Evolutionary conservation across 257 asterid species (phyloP).

Genomic region (Echites panduratus): DNA sequence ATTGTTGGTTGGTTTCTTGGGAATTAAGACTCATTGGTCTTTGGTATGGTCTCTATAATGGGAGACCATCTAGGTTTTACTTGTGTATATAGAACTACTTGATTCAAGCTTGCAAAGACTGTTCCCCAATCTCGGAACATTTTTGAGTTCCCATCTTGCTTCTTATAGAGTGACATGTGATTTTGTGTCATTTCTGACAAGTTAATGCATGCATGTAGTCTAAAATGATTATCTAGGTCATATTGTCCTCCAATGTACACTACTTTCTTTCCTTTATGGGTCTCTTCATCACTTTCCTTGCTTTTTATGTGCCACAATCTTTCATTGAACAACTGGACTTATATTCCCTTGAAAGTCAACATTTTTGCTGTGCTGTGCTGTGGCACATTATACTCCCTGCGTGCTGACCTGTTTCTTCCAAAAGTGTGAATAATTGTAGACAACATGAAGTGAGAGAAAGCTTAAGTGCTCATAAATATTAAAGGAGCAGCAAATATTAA

Average conservation of each 20-base stretch:
- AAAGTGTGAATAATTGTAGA: not conserved
- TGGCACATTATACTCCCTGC: not conserved
- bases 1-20: not conserved
- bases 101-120: not conserved
- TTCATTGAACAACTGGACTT: not conserved
- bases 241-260: too few species aligned
- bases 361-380: not conserved
- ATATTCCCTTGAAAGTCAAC: not conserved
- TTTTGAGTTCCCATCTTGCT: too few species aligned
- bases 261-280: not conserved
- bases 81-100: conserved; percentile 4
- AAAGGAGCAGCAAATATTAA: not conserved
- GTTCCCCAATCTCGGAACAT: too few species aligned
- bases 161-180: not conserved
- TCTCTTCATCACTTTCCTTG: not conserved
- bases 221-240: not conserved
- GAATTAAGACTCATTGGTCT: not conserved
- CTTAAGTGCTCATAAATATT: not conserved
- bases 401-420: not conserved
- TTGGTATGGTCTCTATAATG: not conserved
- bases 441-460: not conserved
- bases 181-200: not conserved
- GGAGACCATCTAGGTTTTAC: not conserved
- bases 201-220: not conserved
- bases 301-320: not conserved